Percentiles rank a stretch among this genome's conserved stretches.
These are phyloP conservation scores for Neoscytalidium dimidiatum DNA, from an alignment of 2,329 filamentous ascomycete genomes.

Conservation along the genomic window DNA sequence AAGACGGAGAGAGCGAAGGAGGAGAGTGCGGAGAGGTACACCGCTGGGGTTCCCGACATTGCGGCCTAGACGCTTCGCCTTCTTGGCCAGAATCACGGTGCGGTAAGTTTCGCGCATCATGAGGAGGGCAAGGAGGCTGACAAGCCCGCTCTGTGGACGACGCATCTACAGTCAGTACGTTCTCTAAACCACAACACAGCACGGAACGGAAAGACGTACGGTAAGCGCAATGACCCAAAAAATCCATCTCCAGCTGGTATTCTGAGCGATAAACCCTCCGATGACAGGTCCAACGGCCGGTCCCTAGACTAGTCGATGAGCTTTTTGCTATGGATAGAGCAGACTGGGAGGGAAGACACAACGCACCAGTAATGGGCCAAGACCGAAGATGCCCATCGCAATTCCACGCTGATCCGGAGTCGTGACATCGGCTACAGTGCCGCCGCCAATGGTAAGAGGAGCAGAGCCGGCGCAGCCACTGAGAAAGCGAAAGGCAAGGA, in stretches of 20 bases:
- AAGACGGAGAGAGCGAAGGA: conserved; percentile 25
- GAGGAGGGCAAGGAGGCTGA: neutral
- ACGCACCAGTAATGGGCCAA: too few species aligned
- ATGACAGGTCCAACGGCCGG: conserved; percentile 44
- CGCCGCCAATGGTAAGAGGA: conserved; percentile 49
- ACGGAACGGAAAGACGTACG: neutral
- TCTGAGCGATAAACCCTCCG: neutral
- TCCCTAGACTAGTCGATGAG: too few species aligned
- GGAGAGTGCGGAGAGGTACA: neutral
- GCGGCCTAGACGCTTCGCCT: conserved; percentile 60
- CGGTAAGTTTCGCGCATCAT: conserved; percentile 58
- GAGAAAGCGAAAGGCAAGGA: conserved; percentile 32
- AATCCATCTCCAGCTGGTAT: neutral
- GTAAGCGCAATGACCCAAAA: neutral
- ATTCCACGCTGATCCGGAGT: conserved; percentile 48
- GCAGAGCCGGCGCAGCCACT: conserved; percentile 27
- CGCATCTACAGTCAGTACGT: neutral
- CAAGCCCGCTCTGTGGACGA: neutral
- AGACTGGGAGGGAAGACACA: too few species aligned
- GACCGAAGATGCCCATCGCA: conserved; percentile 50
- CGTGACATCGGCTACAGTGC: conserved; percentile 54
- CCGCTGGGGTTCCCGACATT: conserved; percentile 48
- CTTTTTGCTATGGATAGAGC: too few species aligned
- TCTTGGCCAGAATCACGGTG: conserved; percentile 46
- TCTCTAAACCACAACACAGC: too few species aligned